Evolutionary conservation across 179 eudicot species (phyloP), one percentile per base, ranked within the genome.

Genomic region (Spinacia oleracea): DNA sequence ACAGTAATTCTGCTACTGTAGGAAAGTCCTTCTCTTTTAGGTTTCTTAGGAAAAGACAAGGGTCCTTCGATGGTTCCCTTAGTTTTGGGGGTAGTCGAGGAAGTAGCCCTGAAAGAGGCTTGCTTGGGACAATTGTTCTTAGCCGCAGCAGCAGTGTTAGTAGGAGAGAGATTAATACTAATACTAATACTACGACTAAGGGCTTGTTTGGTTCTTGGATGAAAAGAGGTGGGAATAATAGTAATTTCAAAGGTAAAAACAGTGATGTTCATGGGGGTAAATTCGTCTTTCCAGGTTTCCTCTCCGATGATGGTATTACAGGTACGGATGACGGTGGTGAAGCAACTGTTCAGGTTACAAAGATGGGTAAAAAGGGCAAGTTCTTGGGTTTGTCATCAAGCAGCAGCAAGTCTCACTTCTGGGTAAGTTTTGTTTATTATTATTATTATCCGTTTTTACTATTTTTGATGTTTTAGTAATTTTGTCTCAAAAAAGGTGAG

Each of bases 351-450:
- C 74, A 78, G 67, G 79, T 72, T 46, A 46, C 75, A 38, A 83
- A 72, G 48, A 25, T 82, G 31, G 80, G 46, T 73, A 89, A 84
- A 77, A 89, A 85, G 74, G 77, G 77, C 55, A 88, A 87, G 70
- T 79, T 62, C 59, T 81, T 82, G 12, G 83, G 81, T 45, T 40
- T 82, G 31, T 79, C 85, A 38, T 84, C 73, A 15, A 72, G n/a
- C n/a, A n/a, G n/a, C n/a, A n/a, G 81, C 62, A 86, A 80, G 84
- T 75, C 97, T 75, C 84, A 75, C 63, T 79, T 92, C 70, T 90
- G 89, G 97, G 97, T 92, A 86, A 83, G 89, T 85, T 72, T 27
- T n/a, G n/a, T n/a, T n/a, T n/a, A n/a, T n/a, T n/a, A n/a, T n/a
- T n/a, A n/a, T n/a, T n/a, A n/a, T n/a, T n/a, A n/a, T n/a, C n/a